Percentiles rank a stretch among this genome's conserved stretches.
Conservation (phyloP, 176 grass and related monocot genomes). For the Typha latifolia region DNA sequence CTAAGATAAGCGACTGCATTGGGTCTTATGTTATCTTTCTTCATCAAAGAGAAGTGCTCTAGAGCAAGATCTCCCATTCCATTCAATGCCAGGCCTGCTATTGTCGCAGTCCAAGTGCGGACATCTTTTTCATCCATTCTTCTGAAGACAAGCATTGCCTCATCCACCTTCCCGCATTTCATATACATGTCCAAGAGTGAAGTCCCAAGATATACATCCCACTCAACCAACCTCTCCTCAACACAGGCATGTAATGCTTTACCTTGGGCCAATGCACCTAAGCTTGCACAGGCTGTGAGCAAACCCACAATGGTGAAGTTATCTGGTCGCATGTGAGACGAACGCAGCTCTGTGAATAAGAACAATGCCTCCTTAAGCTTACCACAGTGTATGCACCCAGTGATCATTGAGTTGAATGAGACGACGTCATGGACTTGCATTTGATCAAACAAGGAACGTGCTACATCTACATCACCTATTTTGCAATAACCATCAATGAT, state of each 20-base stretch:
- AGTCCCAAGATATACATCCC: constrained; percentile 51
- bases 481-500: constrained; percentile 66
- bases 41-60: constrained; percentile 56
- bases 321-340: constrained; percentile 23
- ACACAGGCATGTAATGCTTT: constrained; percentile 48
- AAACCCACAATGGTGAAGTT: constrained; percentile 58
- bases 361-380: constrained; percentile 42
- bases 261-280: constrained; percentile 57
- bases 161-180: constrained; percentile 58
- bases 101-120: constrained; percentile 50
- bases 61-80: constrained; percentile 53
- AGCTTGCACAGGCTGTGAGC: constrained; percentile 60
- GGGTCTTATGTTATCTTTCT: constrained; percentile 31
- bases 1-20: constrained; percentile 50
- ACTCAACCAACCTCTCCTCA: constrained; percentile 38
- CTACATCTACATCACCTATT: constrained; percentile 33
- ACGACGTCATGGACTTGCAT: constrained; percentile 42
- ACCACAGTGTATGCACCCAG: constrained; percentile 51
- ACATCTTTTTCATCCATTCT: constrained; percentile 40
- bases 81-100: constrained; percentile 51
- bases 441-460: constrained; percentile 44
- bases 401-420: constrained; percentile 69
- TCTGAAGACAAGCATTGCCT: constrained; percentile 36
- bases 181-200: constrained; percentile 72
- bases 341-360: constrained; percentile 37